Evolutionary conservation across 371 early-diverging fungal species (phyloP), one percentile per base, ranked within the genome.

Genomic region (Mortierella sp.): DNA sequence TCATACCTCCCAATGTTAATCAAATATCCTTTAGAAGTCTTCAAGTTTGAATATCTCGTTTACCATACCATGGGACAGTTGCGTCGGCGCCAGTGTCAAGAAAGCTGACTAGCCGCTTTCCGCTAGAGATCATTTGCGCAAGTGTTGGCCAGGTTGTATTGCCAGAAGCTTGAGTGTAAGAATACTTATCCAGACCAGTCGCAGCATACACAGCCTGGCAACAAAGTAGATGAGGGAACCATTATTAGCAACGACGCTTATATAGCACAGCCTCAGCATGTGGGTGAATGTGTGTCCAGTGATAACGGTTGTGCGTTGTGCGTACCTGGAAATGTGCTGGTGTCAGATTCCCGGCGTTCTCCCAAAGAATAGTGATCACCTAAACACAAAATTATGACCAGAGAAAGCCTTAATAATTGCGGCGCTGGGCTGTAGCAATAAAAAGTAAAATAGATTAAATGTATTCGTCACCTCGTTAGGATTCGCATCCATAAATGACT

Each of bases 111-210:
- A 94, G 83, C 15, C 93, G 87, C 77, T 91, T 92, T 65, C 91
- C 90, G 43, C 87, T 84, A 19, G 74, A 43, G 62, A 94, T 92
- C 90, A 95, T 87, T 45, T 90, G 79, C 2, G 78, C 70, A 0
- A 95, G 84, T 15, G 93, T 93, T 6, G 95, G 95, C 95, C 95
- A 95, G 10, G 82, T 77, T n/a, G 69, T 43, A 50, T 76, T 84
- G 16, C 55, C 58, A 10, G 77, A 82, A 9, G 79, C n/a, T 67
- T 89, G 93, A 4, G 81, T 72, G 60, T 88, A 85, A 4, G 83
- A 81, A 52, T 90, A 93, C 9, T 87, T 83, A 28, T 84, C 80
- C 16, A 95, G 70, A n/a, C 93, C 92, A n/a, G 91, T 88, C 11
- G 85, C 82, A 13, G 85, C 38, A 64, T 94, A 94, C 24, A 86